Conservation (phyloP, 2,329 filamentous ascomycete species). For the Hymenoscyphus infarciens region DNA sequence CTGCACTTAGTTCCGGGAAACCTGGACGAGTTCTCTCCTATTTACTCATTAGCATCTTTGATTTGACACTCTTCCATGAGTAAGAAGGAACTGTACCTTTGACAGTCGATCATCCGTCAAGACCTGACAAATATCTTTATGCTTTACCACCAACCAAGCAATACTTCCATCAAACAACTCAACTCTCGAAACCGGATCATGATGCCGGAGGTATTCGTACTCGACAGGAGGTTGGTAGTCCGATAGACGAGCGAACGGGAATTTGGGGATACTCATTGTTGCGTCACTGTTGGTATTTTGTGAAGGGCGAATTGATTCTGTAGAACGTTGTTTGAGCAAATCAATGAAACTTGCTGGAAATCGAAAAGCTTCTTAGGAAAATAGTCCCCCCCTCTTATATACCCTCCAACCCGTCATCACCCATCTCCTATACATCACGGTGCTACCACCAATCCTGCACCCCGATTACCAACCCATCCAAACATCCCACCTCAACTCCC, state of each 20-base stretch:
- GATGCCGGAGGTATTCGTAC: conserved; percentile 41
- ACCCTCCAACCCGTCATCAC: background rate
- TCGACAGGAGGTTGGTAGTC: conserved; percentile 43
- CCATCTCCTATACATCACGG: too few relatives aligned
- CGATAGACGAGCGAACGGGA: conserved; percentile 41
- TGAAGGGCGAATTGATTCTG: background rate
- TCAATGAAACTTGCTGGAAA: background rate
- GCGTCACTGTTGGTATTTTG: background rate
- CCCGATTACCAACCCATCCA: too few relatives aligned
- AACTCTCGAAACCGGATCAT: conserved; percentile 42
- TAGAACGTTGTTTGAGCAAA: background rate
- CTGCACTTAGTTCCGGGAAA: conserved; percentile 45
- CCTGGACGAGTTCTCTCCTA: conserved; percentile 41
- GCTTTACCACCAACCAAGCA: conserved; percentile 47
- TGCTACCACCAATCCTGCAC: too few relatives aligned
- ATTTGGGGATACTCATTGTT: conserved; percentile 27
- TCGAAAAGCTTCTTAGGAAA: background rate
- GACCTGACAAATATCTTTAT: conserved; percentile 44
- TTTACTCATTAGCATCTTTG: background rate
- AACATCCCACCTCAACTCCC: too few relatives aligned
- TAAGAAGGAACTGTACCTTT: conserved; percentile 1
- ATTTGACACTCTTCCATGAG: background rate
- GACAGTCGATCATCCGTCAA: conserved; percentile 36
- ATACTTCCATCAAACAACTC: conserved; percentile 44
- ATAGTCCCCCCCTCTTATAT: background rate